These are phyloP conservation scores for Malbranchea cinnamomea DNA, from an alignment of 2,329 filamentous ascomycete species.

Conservation along the genomic window DNA sequence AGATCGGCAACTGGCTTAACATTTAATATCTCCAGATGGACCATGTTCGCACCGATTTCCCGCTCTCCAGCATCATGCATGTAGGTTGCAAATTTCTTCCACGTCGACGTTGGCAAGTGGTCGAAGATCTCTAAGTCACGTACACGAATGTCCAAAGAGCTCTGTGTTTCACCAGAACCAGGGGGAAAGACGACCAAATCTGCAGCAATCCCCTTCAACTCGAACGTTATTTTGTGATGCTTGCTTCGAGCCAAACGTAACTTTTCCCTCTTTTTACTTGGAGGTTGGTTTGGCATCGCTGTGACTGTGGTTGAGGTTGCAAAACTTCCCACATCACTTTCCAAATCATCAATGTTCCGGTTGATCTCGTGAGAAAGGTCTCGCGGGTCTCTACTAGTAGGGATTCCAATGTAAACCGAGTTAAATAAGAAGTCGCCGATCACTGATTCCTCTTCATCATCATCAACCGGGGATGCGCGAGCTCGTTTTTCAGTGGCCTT, in stretches of 20 bases:
- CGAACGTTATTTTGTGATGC: conserved; percentile 89
- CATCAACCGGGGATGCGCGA: conserved; percentile 36
- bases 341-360: conserved; percentile 68
- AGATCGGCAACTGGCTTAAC: conserved; percentile 74
- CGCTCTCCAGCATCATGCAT: conserved; percentile 75
- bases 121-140: conserved; percentile 82
- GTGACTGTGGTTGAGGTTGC: conserved; percentile 50
- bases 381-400: conserved; percentile 67
- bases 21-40: conserved; percentile 74
- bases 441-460: conserved; percentile 62
- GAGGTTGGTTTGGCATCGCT: conserved; percentile 20
- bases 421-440: conserved; percentile 97
- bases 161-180: conserved; percentile 65
- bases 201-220: conserved; percentile 68
- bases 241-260: conserved; percentile 72
- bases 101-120: conserved; percentile 85
- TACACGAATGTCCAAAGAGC: conserved; percentile 70
- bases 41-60: conserved; percentile 76
- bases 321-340: conserved; percentile 79
- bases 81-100: conserved; percentile 96
- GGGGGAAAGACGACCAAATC: conserved; percentile 72
- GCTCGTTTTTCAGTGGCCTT: conserved; percentile 63
- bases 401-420: conserved; percentile 93
- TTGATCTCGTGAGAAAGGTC: conserved; percentile 78
- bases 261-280: conserved; percentile 35